A percentile compares a stretch with the other conserved stretches of the same genome.
These are phyloP conservation scores for Saccharomyces hybrid DNA, from an alignment of 1,139 yeast species.

Conservation along the genomic window DNA sequence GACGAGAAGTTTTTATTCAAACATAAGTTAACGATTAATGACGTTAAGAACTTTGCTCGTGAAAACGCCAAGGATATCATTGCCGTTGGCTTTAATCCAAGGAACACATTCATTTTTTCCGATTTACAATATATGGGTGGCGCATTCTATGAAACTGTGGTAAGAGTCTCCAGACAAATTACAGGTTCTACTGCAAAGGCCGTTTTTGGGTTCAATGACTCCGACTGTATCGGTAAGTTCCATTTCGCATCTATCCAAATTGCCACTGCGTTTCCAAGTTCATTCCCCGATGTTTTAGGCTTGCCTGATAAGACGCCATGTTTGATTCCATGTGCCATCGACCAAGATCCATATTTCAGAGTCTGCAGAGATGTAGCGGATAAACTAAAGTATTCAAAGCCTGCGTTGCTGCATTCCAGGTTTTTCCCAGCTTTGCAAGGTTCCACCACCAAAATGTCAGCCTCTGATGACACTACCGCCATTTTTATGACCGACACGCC, in stretches of 20 bases:
- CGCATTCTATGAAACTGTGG: slow-evolving; percentile 88
- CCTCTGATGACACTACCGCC: slow-evolving; percentile 75
- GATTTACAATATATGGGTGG: slow-evolving; percentile 92
- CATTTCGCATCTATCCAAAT: slow-evolving; percentile 97
- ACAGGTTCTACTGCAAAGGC: slow-evolving; percentile 94
- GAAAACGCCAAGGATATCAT: slow-evolving; percentile 91
- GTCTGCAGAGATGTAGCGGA: slow-evolving; percentile 97
- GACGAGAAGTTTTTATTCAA: slow-evolving; percentile 96
- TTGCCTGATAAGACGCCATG: slow-evolving; percentile 84
- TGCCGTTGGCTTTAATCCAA: slow-evolving; percentile 90
- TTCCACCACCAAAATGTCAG: slow-evolving; percentile 93
- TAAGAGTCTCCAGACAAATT: slow-evolving; percentile 85
- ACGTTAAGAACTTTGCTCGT: slow-evolving; percentile 69
- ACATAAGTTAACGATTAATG: slow-evolving; percentile 79
- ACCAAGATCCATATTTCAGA: slow-evolving; percentile 97
- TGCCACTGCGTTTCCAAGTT: slow-evolving; percentile 90
- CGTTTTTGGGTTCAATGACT: slow-evolving; percentile 94
- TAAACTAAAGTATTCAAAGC: slow-evolving; percentile 83
- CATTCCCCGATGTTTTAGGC: slow-evolving; percentile 90
- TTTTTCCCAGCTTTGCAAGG: slow-evolving; percentile 99
- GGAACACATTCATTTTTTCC: slow-evolving; percentile 89
- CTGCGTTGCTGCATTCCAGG: slow-evolving; percentile 85
- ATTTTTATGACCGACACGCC: slow-evolving; percentile 94
- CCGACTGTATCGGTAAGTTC: slow-evolving; percentile 88
- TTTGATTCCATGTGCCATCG: slow-evolving; percentile 98